Conservation (phyloP, 2,329 filamentous ascomycete genomes). For the Fusarium sulawesiense region DNA sequence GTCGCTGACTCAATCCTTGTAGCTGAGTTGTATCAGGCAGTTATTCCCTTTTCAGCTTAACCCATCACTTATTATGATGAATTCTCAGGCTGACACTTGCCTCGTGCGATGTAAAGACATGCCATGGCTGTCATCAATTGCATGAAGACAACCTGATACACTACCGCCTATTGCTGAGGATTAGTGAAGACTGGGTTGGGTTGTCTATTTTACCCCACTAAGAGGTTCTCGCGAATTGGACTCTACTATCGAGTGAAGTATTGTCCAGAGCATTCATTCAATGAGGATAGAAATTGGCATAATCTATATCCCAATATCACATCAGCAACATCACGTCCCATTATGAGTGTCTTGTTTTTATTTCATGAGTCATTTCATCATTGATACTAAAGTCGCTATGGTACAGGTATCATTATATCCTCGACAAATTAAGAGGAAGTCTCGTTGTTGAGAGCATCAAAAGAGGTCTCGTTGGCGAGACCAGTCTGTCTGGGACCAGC, state of each 20-base stretch:
- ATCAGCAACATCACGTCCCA: neutral
- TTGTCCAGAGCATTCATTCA: neutral
- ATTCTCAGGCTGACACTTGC: neutral
- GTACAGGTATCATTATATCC: neutral
- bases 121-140: neutral
- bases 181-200: neutral
- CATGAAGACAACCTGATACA: neutral
- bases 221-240: neutral
- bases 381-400: conserved; percentile 23
- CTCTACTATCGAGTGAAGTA: neutral
- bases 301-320: neutral
- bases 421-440: conserved; percentile 42
- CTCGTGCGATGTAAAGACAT: too few relatives aligned
- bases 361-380: conserved; percentile 35
- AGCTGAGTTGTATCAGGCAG: conserved; percentile 32
- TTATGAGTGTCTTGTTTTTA: neutral
- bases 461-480: conserved; percentile 45
- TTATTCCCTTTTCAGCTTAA: conserved; percentile 7
- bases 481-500: conserved; percentile 45
- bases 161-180: neutral
- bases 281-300: neutral
- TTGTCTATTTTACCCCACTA: neutral
- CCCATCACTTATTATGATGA: conserved; percentile 2
- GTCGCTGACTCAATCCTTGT: conserved; percentile 28
- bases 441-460: conserved; percentile 48